Evolutionary conservation across 2,329 filamentous ascomycete genomes (phyloP), one percentile per base, ranked within the genome.

Genomic region (Scortechinia acanthostroma): DNA sequence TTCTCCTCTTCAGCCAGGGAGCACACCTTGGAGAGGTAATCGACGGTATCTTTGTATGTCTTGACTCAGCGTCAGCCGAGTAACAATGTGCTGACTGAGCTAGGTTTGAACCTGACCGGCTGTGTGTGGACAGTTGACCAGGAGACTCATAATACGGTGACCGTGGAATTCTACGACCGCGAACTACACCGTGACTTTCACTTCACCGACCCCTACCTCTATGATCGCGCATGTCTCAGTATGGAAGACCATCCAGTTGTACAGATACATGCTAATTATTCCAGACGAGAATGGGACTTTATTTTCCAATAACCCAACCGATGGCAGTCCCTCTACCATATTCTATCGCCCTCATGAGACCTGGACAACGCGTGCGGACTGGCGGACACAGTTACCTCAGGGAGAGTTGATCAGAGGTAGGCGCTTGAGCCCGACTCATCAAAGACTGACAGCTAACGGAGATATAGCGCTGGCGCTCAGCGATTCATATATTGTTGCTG

Each of bases 121-220:
- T 93, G 94, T 57, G 88, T 96, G 5, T 98, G 93, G 89, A 97
- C 91, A 0, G 88, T 98, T 16, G 88, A 95, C 53, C 93, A 98
- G 63, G 91, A 96, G 57, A 87, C 86, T 0, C 86, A 91, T 54
- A 81, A 97, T 59, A 98, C 93, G 2, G 84, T 98, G 10, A 96
- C 91, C 0, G 91, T 97, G 2, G 93, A 97, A 56, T 98, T 98
- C 61, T 96, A 97, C 60, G 94, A 98, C 61, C 86, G 90, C 47
- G 90, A 95, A 53, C 83, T 86, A 48, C 86, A 95, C 60, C 79
- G 91, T 42, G 90, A 97, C 61, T 96, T 96, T 56, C 93, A 97
- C 67, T 97, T 98, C 61, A 97, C 91, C 13, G 93, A 98, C 59
- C 91, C 90, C 1, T 96, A 90, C 59, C 74, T 90, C 3, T 97